Conservation (phyloP, 208 protist species). For the Tetramitus jugosus region DNA sequence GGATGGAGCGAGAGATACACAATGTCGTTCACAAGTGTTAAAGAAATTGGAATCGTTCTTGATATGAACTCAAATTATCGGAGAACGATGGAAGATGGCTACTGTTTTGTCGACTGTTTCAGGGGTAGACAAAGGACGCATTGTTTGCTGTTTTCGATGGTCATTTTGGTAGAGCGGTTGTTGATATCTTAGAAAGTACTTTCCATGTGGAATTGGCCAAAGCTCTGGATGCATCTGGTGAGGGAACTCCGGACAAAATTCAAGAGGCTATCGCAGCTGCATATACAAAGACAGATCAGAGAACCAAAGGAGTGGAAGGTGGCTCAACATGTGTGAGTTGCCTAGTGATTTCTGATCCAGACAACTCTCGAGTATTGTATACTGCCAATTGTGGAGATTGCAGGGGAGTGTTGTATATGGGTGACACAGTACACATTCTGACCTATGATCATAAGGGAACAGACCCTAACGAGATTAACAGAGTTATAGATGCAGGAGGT, state of each 20-base stretch:
- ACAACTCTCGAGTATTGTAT: background rate
- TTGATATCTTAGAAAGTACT: background rate
- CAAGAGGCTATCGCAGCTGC: background rate
- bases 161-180: background rate
- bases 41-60: slow-evolving; percentile 11
- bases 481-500: background rate
- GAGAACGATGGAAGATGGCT: slow-evolving; percentile 8
- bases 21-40: background rate
- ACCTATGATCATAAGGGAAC: background rate
- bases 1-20: too few relatives aligned
- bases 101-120: slow-evolving; percentile 1
- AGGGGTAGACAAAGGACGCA: background rate
- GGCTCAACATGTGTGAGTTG: too few relatives aligned
- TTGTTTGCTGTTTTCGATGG: slow-evolving; percentile 13
- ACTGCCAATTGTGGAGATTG: background rate
- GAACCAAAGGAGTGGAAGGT: background rate
- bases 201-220: too few relatives aligned
- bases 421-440: slow-evolving; percentile 29
- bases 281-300: background rate
- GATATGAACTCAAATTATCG: slow-evolving; percentile 2
- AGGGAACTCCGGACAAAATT: too few relatives aligned
- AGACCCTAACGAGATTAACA: background rate
- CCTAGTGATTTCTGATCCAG: background rate
- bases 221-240: too few relatives aligned
- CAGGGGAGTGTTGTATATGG: background rate